Evolutionary conservation across 768 basidiomycete genomes (phyloP), one percentile per base, ranked within the genome.

Genomic region (Gelatoporia subvermispora): DNA sequence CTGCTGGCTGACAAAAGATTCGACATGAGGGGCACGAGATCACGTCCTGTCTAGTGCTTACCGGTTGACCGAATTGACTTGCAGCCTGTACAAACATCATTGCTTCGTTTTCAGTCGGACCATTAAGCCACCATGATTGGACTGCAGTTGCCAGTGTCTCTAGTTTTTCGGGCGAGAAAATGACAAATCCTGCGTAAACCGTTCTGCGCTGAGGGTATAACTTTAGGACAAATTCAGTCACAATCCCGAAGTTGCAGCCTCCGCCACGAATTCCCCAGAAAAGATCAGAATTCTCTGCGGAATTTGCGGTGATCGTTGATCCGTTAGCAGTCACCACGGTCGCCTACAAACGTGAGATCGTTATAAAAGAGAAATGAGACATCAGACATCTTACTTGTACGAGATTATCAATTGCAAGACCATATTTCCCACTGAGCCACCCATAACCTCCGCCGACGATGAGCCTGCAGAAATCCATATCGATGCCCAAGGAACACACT

Each of bases 401-500:
- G 34, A 79, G 64, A 43, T 79, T 81, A 53, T 80, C 78, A 47
- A 77, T 63, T 1, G 60, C 68, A n/a, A 79, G 56, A 7, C 78
- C 78, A 48, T 66, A 48, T 37, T 60, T 54, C 20, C 59, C 67
- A 35, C 66, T 72, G 9, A 81, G 69, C 68, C 67, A 78, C 15
- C 80, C 80, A 49, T 71, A 77, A 2, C 79, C 80, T 9, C 79
- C 79, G 34, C 79, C 80, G 15, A 81, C 64, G 15, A 67, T 67
- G 7, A 80, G 68, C 5, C 77, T 77, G 44, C n/a, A 16, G 10
- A 10, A 15, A 35, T 13, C 18, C n/a, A 24, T 15, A 48, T 13
- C 8, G 28, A 22, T 31, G 36, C 31, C 11, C 48, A 47, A 10
- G 17, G 41, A 16, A 38, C n/a, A n/a, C n/a, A n/a, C n/a, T n/a